Base-by-base conservation (phyloP, 2,329 filamentous ascomycete species). In the Lasiodiplodia gonubiensis region DNA sequence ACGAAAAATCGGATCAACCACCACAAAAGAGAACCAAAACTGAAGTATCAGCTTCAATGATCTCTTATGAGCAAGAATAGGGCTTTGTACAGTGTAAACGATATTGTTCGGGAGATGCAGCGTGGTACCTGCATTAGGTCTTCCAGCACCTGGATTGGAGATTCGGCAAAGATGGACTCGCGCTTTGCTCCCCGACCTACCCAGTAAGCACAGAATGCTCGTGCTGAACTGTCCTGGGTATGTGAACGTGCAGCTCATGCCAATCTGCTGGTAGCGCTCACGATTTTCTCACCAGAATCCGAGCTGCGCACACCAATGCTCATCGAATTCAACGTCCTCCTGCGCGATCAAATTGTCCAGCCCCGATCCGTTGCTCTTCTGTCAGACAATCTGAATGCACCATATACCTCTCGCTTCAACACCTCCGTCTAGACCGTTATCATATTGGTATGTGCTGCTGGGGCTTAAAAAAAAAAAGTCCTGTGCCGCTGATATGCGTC, bases 21-120 rank as follows among this genome's bases (percentile, higher is more conserved):
- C 55, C 65, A 37, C 54, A 53, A 48, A 67, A 67, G 35, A 52
- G 23, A n/a, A 59, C 48, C 21, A 55, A 21, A 25, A 52, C 11
- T 11, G 54, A 59, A 7, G n/a, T 10, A 14, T 7, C 54, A 27
- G 37, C 16, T 7, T 21, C 10, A 18, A 11, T 5, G 4, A 18
- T 27, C 4, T 39, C 55, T n/a, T 23, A 46, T n/a, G 39, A 30
- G 18, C 25, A 48, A 35, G 27, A 61, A 7, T 61, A 7, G 21
- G 14, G 10, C 8, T 25, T 25, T 42, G 7, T 46, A 10, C 23
- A 25, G 11, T 12, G 3, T 7, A 21, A 6, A 7, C 10, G 18
- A 16, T 46, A 12, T n/a, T 48, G 10, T 11, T 18, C 39, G 39
- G 0, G n/a, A 18, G 37, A n/a, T 21, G 10, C 10, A 21, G 39